Percentiles rank a stretch among this genome's conserved stretches.
Evolutionary conservation across 2,329 filamentous ascomycete genomes (phyloP).

Genomic region (Sarocladiaceae sp.): DNA sequence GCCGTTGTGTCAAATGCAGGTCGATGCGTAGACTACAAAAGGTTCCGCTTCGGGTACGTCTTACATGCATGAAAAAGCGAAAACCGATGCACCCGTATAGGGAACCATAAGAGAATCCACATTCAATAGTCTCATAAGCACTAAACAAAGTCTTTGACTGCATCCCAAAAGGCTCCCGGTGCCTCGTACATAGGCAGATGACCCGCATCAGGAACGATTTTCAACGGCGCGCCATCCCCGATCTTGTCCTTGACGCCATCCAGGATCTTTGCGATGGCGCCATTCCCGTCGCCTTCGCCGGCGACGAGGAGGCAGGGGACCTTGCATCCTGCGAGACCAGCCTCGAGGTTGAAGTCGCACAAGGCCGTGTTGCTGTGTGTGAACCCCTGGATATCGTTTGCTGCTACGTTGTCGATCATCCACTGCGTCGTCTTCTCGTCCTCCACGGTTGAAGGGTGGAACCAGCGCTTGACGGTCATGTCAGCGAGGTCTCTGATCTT

Average conservation of each 20-base stretch:
- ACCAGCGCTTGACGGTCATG: conserved; percentile 71
- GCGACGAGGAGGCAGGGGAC: conserved; percentile 64
- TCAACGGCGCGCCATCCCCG: conserved; percentile 52
- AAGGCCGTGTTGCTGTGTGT: conserved; percentile 61
- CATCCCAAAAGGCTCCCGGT: conserved; percentile 59
- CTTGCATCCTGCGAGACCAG: conserved; percentile 43
- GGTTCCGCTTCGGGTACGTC: no score
- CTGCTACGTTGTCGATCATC: conserved; percentile 63
- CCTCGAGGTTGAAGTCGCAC: conserved; percentile 63
- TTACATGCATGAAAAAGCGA: no score
- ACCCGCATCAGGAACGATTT: conserved; percentile 62
- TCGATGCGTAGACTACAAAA: no score
- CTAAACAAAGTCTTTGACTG: conserved; percentile 51
- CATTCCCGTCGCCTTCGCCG: conserved; percentile 64
- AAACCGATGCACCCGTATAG: no score
- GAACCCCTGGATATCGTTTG: conserved; percentile 66
- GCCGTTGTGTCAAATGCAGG: no score
- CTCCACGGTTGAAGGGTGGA: conserved; percentile 50
- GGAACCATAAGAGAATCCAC: neutral
- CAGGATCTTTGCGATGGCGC: conserved; percentile 72
- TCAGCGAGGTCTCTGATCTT: conserved; percentile 60
- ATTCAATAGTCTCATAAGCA: neutral
- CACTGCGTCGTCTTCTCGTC: conserved; percentile 37
- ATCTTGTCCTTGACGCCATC: conserved; percentile 59
- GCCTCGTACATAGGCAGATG: conserved; percentile 83